A percentile compares a stretch with the other conserved stretches of the same genome.
Evolutionary conservation across 169 alveolate genomes (phyloP).

Genomic region (Babesia bigemina): DNA sequence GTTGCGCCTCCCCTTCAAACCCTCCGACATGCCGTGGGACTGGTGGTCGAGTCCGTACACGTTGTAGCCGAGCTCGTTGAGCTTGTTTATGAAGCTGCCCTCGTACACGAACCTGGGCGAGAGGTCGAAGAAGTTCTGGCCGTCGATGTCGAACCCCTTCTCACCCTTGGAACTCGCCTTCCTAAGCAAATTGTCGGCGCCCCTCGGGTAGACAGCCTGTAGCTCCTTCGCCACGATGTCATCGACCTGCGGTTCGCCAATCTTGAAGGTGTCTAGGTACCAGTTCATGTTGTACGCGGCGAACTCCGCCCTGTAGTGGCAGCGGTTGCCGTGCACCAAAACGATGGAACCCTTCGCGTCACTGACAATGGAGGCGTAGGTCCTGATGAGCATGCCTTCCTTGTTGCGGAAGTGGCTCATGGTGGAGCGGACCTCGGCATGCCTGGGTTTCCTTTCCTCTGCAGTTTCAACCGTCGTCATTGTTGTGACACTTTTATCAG

Average conservation of each 20-base stretch:
- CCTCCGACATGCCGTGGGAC: constrained; percentile 76
- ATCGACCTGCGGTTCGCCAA: constrained; percentile 20
- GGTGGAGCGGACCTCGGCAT: constrained; percentile 51
- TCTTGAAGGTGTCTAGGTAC: constrained; percentile 42
- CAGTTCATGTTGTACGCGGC: constrained; percentile 66
- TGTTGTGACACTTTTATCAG: too few species aligned
- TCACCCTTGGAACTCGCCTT: neutral
- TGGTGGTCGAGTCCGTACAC: constrained; percentile 74
- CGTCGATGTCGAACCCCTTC: constrained; percentile 20
- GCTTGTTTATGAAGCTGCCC: constrained; percentile 67
- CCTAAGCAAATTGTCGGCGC: neutral
- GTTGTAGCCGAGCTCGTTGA: constrained; percentile 64
- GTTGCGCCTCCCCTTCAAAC: constrained; percentile 47
- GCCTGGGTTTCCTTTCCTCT: neutral
- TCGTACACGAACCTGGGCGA: constrained; percentile 63
- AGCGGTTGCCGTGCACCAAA: constrained; percentile 70
- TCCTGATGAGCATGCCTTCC: constrained; percentile 64
- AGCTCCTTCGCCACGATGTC: constrained; percentile 23
- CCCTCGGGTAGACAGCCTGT: constrained; percentile 22
- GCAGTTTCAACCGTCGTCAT: neutral
- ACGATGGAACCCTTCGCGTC: constrained; percentile 67
- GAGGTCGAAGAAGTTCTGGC: constrained; percentile 47
- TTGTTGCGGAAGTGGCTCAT: constrained; percentile 69
- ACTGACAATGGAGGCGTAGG: constrained; percentile 64
- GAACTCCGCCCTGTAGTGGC: constrained; percentile 74